Conservation (phyloP, 208 protist species). For the Leishmania mexicana region DNA sequence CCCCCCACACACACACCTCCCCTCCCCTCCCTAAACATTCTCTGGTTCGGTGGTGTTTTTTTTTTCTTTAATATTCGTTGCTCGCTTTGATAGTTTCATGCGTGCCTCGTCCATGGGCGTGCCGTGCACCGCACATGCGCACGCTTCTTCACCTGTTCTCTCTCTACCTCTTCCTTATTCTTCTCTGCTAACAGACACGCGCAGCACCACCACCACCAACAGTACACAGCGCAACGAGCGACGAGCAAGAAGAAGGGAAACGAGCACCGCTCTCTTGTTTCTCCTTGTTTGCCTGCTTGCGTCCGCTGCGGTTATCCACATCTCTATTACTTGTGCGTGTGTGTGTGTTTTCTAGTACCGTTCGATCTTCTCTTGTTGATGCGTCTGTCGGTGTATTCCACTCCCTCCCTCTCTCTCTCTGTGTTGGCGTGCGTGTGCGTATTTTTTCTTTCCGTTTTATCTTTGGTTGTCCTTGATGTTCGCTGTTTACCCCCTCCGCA, state of each 20-base stretch:
- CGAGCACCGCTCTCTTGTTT: neutral
- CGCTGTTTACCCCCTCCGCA: neutral
- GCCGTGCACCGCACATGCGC: neutral
- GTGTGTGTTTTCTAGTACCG: no score
- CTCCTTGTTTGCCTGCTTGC: neutral
- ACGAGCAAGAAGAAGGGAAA: no score
- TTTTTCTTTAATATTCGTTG: conserved; percentile 8
- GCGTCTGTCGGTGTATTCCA: neutral
- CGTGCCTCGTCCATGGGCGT: neutral
- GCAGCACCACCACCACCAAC: no score
- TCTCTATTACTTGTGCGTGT: neutral
- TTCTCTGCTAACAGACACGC: neutral
- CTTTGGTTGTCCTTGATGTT: neutral
- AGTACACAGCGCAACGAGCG: neutral
- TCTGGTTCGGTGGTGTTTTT: neutral
- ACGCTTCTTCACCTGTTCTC: neutral
- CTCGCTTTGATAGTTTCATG: neutral
- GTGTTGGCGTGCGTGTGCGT: neutral
- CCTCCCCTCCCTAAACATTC: neutral
- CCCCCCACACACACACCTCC: neutral
- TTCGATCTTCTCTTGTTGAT: neutral
- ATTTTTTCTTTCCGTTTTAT: neutral
- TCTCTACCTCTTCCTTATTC: neutral
- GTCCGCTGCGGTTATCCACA: neutral
- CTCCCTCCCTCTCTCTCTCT: no score